phyloP scores from a whole-genome alignment of 495 filamentous ascomycete species.

The Talaromyces adpressus region DNA sequence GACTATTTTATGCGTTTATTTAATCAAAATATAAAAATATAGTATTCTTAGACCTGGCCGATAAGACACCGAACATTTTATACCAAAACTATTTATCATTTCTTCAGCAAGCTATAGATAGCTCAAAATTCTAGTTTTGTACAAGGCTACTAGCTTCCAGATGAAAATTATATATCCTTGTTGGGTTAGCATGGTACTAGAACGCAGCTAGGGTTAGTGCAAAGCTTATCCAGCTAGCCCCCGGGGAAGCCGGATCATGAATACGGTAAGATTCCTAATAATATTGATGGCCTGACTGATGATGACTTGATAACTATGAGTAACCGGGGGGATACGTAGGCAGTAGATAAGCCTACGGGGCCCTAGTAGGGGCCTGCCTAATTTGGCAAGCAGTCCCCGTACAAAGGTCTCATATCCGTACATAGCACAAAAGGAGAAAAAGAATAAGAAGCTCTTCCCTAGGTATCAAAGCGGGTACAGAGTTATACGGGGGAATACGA shows the following conservation, averaged over 20 bases:
- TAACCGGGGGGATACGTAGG: background rate
- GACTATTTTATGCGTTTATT: background rate
- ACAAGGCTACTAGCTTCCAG: background rate
- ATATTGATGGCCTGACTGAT: background rate
- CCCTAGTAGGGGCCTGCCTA: background rate
- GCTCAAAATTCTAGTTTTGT: background rate
- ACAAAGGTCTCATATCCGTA: too few relatives aligned
- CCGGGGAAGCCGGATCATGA: background rate
- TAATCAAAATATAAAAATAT: background rate
- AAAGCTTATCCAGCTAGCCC: background rate
- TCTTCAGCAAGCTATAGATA: background rate
- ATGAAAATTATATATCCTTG: background rate
- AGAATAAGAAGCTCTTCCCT: too few relatives aligned
- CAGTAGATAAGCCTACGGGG: background rate
- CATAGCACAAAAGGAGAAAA: too few relatives aligned
- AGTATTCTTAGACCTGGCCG: background rate
- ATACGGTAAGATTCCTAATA: background rate
- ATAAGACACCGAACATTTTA: background rate
- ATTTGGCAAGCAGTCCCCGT: too few relatives aligned
- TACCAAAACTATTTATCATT: background rate
- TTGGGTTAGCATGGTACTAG: background rate
- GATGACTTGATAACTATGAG: background rate
- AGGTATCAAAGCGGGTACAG: too few relatives aligned
- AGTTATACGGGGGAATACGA: too few relatives aligned
- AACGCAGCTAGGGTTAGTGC: background rate